Evolutionary conservation across 2,329 filamentous ascomycete species (phyloP).

Genomic region (Graphiopsis chlorocephala): DNA sequence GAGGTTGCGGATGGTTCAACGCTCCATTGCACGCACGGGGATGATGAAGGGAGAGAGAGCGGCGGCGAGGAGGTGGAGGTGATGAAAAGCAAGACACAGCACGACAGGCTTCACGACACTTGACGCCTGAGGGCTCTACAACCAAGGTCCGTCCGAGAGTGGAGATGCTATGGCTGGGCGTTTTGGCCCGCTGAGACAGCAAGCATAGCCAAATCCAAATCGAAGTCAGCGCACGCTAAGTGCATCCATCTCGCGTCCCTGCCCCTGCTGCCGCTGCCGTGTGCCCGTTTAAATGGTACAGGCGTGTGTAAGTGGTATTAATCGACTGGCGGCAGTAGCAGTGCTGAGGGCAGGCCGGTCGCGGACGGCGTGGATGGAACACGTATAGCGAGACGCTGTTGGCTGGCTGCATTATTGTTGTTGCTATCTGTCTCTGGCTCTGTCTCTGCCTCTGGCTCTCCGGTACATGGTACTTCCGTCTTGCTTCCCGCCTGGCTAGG

Average conservation of each 20-base stretch:
- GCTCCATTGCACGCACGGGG: slow-evolving; percentile 16
- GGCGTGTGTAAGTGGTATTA: not conserved
- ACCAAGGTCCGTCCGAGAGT: slow-evolving; percentile 8
- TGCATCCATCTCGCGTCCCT: slow-evolving; percentile 7
- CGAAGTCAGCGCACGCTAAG: slow-evolving; percentile 6
- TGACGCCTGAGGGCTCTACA: not conserved
- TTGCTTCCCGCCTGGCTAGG: not conserved
- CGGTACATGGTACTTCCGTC: not conserved
- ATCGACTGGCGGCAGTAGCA: not conserved
- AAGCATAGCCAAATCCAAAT: slow-evolving; percentile 4
- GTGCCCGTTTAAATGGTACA: not conserved
- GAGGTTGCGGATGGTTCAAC: slow-evolving; percentile 13
- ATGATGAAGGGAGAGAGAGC: slow-evolving; percentile 13
- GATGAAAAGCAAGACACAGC: slow-evolving; percentile 14
- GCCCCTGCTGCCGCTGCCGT: slow-evolving; percentile 13
- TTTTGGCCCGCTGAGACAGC: slow-evolving; percentile 1
- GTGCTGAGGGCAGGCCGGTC: not conserved
- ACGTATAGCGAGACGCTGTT: not conserved
- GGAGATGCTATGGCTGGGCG: slow-evolving; percentile 16
- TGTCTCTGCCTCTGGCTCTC: not conserved
- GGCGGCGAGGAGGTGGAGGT: slow-evolving; percentile 2
- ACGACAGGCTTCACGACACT: slow-evolving; percentile 14
- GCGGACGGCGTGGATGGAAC: not conserved
- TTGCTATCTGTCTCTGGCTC: not conserved
- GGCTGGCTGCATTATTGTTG: not conserved